Conservation (phyloP, 495 filamentous ascomycete species). For the Talaromyces adpressus region DNA sequence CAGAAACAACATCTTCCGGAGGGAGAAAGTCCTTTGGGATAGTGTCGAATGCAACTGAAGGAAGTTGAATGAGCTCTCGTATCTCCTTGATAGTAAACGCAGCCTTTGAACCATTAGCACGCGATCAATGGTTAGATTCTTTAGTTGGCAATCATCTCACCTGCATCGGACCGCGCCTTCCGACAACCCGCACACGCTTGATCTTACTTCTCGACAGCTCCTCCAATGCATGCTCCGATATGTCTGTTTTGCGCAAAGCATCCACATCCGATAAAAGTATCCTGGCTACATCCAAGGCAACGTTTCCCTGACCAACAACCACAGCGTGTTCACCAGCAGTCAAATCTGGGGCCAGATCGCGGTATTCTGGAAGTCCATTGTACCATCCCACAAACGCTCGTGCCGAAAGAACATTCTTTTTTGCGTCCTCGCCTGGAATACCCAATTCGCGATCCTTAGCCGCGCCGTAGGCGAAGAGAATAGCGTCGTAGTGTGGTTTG, state of each 20-base stretch:
- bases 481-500: slow-evolving; percentile 80
- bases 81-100: slow-evolving; percentile 93
- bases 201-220: slow-evolving; percentile 65
- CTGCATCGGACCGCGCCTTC: slow-evolving; percentile 82
- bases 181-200: slow-evolving; percentile 75
- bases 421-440: slow-evolving; percentile 69
- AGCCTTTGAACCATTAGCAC: slow-evolving; percentile 41
- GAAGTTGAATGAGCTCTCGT: slow-evolving; percentile 78
- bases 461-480: slow-evolving; percentile 90
- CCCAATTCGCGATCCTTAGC: slow-evolving; percentile 70
- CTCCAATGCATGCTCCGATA: slow-evolving; percentile 74
- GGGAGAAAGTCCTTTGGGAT: slow-evolving; percentile 60
- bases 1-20: slow-evolving; percentile 42
- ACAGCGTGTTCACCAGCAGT: slow-evolving; percentile 74
- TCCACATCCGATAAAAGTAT: slow-evolving; percentile 73
- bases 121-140: slow-evolving; percentile 8
- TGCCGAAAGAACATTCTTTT: slow-evolving; percentile 76
- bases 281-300: slow-evolving; percentile 87
- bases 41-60: slow-evolving; percentile 61
- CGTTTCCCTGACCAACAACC: slow-evolving; percentile 91
- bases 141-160: slow-evolving; percentile 24
- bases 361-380: slow-evolving; percentile 85
- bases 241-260: slow-evolving; percentile 73
- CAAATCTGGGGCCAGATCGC: slow-evolving; percentile 68
- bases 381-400: slow-evolving; percentile 98